Evolutionary conservation across 164 flowering plant species (phyloP).

Genomic region (Amborella trichopoda): DNA sequence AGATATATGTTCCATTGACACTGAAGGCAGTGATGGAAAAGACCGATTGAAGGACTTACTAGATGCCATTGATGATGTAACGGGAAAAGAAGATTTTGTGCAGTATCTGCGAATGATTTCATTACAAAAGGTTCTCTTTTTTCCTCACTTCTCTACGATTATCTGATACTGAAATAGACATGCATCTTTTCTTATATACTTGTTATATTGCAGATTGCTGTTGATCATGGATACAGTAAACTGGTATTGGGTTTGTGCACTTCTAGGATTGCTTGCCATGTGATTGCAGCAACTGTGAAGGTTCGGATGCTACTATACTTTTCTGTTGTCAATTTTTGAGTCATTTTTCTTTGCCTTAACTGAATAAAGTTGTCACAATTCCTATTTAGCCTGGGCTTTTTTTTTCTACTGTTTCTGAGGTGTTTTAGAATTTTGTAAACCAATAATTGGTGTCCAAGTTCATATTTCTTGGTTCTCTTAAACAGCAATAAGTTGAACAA

Average conservation of each 20-base stretch:
- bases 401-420: too few relatives aligned
- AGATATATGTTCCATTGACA: conserved; percentile 32
- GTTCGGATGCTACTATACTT: too few relatives aligned
- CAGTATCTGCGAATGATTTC: conserved; percentile 61
- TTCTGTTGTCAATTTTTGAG: too few relatives aligned
- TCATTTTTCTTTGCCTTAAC: too few relatives aligned
- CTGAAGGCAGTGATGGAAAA: conserved; percentile 21
- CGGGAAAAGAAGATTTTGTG: conserved; percentile 87
- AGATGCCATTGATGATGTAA: conserved; percentile 39
- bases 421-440: too few relatives aligned
- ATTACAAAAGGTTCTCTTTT: conserved; percentile 64
- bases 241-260: conserved; percentile 76
- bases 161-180: neutral
- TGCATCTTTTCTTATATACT: neutral
- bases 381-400: too few relatives aligned
- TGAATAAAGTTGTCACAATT: too few relatives aligned
- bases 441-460: too few relatives aligned
- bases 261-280: conserved; percentile 83
- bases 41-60: conserved; percentile 34
- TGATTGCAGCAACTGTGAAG: conserved; percentile 86
- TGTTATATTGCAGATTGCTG: conserved; percentile 44
- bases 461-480: too few relatives aligned
- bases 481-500: too few relatives aligned
- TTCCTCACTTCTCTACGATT: neutral
- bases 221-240: conserved; percentile 70